Conservation (phyloP, 163 green algal genomes). For the Prototheca cutis region DNA sequence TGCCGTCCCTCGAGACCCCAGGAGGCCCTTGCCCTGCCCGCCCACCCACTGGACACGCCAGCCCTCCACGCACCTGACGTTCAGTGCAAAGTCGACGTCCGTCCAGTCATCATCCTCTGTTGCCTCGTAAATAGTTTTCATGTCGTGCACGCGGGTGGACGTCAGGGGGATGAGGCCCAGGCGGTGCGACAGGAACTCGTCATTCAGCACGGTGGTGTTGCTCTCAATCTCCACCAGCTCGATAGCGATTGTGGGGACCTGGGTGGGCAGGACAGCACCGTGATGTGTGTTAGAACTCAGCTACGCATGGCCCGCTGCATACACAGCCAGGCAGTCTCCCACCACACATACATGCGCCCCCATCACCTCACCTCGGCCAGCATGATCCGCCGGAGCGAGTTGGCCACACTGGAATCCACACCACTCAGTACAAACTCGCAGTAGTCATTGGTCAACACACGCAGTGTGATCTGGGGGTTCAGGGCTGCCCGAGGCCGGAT, state of each 20-base stretch:
- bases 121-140: conserved; percentile 46
- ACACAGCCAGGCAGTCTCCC: no score
- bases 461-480: background rate
- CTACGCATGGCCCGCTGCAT: no score
- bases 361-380: conserved; percentile 71
- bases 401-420: conserved; percentile 82
- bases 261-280: background rate
- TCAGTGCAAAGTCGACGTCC: conserved; percentile 25
- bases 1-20: no score
- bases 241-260: conserved; percentile 95
- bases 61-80: conserved; percentile 21
- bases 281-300: background rate
- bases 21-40: no score
- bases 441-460: conserved; percentile 19
- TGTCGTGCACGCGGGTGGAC: conserved; percentile 27
- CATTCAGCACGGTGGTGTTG: conserved; percentile 95
- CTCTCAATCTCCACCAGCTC: conserved; percentile 96
- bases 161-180: conserved; percentile 85
- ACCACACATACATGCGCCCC: no score
- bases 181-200: conserved; percentile 95
- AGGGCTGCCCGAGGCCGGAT: conserved; percentile 3
- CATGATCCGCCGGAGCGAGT: conserved; percentile 87
- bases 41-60: no score
- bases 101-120: conserved; percentile 24
- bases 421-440: conserved; percentile 81